Evolutionary conservation across 2,329 filamentous ascomycete genomes (phyloP).

Genomic region (Aspergillus terreus): DNA sequence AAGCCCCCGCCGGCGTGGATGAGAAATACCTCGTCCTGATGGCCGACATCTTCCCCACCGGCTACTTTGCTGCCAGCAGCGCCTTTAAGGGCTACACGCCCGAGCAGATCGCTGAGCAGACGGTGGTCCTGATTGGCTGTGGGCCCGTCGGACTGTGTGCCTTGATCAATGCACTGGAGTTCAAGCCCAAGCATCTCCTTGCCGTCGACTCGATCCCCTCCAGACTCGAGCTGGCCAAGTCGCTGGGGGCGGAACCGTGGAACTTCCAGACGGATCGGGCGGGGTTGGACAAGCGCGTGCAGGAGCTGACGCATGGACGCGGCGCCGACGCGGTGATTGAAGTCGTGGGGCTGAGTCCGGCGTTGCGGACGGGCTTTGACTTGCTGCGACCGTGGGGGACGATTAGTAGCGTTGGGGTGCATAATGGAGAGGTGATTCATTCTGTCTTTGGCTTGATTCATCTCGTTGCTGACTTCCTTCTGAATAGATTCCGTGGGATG

Average conservation of each 20-base stretch:
- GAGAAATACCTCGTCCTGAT: constrained; percentile 77
- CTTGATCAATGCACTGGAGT: constrained; percentile 70
- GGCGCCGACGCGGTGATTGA: constrained; percentile 84
- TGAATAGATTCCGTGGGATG: constrained; percentile 62
- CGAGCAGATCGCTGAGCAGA: constrained; percentile 61
- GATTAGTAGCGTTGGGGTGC: constrained; percentile 72
- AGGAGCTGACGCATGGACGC: constrained; percentile 70
- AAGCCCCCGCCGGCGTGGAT: constrained; percentile 66
- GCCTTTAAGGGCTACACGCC: constrained; percentile 63
- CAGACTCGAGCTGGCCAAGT: constrained; percentile 68
- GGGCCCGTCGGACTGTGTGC: constrained; percentile 84
- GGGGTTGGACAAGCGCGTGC: constrained; percentile 64
- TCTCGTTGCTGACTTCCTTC: background rate
- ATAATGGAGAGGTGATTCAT: constrained; percentile 62
- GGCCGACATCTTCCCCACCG: constrained; percentile 86
- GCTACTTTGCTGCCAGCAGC: constrained; percentile 78
- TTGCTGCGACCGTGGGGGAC: constrained; percentile 68
- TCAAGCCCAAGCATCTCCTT: constrained; percentile 70
- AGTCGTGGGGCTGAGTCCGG: constrained; percentile 67
- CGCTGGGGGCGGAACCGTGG: constrained; percentile 75
- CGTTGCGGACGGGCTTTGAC: constrained; percentile 67
- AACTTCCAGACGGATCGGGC: constrained; percentile 69
- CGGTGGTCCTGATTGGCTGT: constrained; percentile 77
- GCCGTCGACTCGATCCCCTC: constrained; percentile 75
- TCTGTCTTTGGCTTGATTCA: background rate